Conservation (phyloP, 306 rosid genomes). For the Vigna unguiculata region DNA sequence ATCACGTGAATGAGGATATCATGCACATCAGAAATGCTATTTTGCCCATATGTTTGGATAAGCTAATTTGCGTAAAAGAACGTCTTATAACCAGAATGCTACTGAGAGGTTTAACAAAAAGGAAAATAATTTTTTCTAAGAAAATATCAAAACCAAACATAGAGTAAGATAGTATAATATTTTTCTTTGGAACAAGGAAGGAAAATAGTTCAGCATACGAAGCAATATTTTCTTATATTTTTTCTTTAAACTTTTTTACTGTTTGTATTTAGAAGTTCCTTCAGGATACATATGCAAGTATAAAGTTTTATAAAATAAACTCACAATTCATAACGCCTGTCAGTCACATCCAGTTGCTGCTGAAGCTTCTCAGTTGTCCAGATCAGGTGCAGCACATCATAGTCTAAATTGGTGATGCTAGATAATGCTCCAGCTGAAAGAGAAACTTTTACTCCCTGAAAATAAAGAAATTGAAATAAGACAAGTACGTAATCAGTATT, state of each 20-base stretch:
- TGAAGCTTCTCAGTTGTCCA: slow-evolving; percentile 86
- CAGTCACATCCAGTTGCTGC: slow-evolving; percentile 75
- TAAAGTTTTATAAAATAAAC: slow-evolving; percentile 40
- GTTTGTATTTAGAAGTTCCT: slow-evolving; percentile 2
- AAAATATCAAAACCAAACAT: background rate
- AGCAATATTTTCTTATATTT: slow-evolving; percentile 24
- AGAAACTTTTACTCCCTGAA: slow-evolving; percentile 84
- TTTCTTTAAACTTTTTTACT: slow-evolving; percentile 11
- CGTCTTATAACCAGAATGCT: background rate
- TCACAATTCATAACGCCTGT: slow-evolving; percentile 75
- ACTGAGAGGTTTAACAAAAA: background rate
- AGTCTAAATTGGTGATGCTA: slow-evolving; percentile 65
- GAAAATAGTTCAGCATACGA: background rate
- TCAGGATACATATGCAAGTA: slow-evolving; percentile 4
- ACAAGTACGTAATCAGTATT: slow-evolving; percentile 1
- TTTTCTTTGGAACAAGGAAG: slow-evolving; percentile 1
- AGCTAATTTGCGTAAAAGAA: slow-evolving; percentile 2
- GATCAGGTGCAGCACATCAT: slow-evolving; percentile 67
- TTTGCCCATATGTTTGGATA: slow-evolving; percentile 6
- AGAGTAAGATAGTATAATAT: slow-evolving; percentile 10
- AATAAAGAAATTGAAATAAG: slow-evolving; percentile 35
- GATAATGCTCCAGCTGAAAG: slow-evolving; percentile 65
- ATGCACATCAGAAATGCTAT: background rate
- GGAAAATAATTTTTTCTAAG: background rate
- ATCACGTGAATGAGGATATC: slow-evolving; percentile 4